These are phyloP conservation scores for Acanthamoeba healyi DNA, from an alignment of 208 protist species.

Conservation along the genomic window DNA sequence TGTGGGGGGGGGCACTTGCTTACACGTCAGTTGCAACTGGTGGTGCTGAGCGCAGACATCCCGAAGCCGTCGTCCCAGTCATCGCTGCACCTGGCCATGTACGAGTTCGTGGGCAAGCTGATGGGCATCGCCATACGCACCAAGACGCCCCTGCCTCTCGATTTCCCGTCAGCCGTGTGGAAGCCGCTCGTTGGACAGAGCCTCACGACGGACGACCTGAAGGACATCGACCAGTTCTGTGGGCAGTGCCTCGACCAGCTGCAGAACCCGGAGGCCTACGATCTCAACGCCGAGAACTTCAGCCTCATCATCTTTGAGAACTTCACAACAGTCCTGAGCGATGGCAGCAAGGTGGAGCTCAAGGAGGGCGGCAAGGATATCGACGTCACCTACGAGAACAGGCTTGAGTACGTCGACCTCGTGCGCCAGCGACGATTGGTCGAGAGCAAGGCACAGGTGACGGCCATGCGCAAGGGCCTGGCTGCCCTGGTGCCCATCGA, in stretches of 20 bases:
- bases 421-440: conserved; percentile 45
- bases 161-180: conserved; percentile 84
- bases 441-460: conserved; percentile 73
- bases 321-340: conserved; percentile 68
- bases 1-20: neutral
- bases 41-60: conserved; percentile 54
- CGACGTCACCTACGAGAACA: conserved; percentile 76
- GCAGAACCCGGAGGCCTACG: conserved; percentile 54
- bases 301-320: conserved; percentile 69
- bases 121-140: conserved; percentile 96
- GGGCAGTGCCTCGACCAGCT: conserved; percentile 67
- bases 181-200: conserved; percentile 76
- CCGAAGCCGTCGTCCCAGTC: conserved; percentile 73
- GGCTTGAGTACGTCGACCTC: conserved; percentile 75
- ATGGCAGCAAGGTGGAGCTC: conserved; percentile 75
- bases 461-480: conserved; percentile 73
- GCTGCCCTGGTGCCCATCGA: conserved; percentile 75
- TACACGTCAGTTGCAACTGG: neutral
- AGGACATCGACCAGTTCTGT: conserved; percentile 72
- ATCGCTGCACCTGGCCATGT: conserved; percentile 79
- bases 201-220: conserved; percentile 54
- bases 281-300: conserved; percentile 73
- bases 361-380: conserved; percentile 57
- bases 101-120: conserved; percentile 87
- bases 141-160: conserved; percentile 82